Base-by-base conservation (phyloP, 2,329 filamentous ascomycete species). In the Colletotrichum eremochloae region DNA sequence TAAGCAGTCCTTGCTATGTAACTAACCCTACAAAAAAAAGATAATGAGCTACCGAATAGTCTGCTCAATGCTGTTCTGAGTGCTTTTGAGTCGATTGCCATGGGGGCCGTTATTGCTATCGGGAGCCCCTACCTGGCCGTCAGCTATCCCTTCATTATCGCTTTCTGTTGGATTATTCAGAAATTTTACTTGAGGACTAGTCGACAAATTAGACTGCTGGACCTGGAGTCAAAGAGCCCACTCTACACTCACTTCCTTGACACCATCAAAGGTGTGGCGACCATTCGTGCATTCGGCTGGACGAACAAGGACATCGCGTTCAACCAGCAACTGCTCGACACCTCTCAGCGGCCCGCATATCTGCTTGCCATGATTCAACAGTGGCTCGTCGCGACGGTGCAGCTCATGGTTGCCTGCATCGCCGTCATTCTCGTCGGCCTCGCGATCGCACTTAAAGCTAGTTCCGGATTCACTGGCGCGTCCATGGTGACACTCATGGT, bases 181-280 rank as follows among this genome's bases (percentile, higher is more conserved):
- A 86, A 83, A 56, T 82, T 88, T 60, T 90, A 90, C 74, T 81
- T 91, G 8, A 82, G 86, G 4, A 90, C 88, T 0, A 89, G 87
- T 0, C 82, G 88, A 0, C 88, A 90, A 76, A 78, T 91, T 8
- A 82, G 88, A 61, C 82, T 88, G 42, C 76, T 91, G 46, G 88
- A 90, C 60, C 81, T 91, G 5, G 88, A 90, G 76, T 84, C 85
- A 3, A 89, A 89, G 68, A 84, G 85, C 0, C 87, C 86, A 1
- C 78, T 90, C 0, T 89, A 87, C 75, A 77, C 81, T 0, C 80
- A 88, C 71, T 89, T 89, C 71, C 80, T 85, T 29, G 87, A 89
- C 75, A 85, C 84, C 5, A 81, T 89, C 24, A 82, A 83, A 53
- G 88, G 88, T 0, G 77, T 89, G 0, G 80, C 82, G 0, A 89